These are phyloP conservation scores for Musa beccarii DNA, from an alignment of 176 grass and related monocot genomes.

Conservation along the genomic window DNA sequence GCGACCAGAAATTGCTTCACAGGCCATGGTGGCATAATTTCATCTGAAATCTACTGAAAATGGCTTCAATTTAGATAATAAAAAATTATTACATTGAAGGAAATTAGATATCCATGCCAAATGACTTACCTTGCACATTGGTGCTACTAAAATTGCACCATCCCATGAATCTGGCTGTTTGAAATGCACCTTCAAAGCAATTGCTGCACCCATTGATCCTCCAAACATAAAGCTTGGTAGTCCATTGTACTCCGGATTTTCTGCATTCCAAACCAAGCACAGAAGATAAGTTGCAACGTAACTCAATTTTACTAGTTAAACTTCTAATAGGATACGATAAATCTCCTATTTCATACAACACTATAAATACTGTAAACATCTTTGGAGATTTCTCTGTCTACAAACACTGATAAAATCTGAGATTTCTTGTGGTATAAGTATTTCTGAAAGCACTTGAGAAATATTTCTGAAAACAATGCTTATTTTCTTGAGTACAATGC, in stretches of 20 bases:
- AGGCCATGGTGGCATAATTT: slow-evolving; percentile 76
- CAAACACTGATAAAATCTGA: no score
- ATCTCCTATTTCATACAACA: no score
- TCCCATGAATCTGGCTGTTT: slow-evolving; percentile 74
- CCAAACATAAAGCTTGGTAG: slow-evolving; percentile 83
- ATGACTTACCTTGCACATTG: slow-evolving; percentile 82
- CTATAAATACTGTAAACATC: no score
- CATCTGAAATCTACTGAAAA: slow-evolving; percentile 66
- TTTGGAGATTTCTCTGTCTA: no score
- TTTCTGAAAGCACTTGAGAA: neutral
- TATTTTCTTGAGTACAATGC: no score
- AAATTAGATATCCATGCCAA: neutral
- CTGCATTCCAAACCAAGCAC: slow-evolving; percentile 26
- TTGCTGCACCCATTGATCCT: slow-evolving; percentile 88
- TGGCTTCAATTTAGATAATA: neutral
- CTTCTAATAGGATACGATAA: no score
- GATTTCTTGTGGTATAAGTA: neutral
- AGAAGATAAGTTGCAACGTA: slow-evolving; percentile 4
- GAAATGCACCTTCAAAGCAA: slow-evolving; percentile 83
- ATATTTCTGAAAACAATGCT: no score
- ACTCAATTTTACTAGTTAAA: no score
- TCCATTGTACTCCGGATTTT: slow-evolving; percentile 56
- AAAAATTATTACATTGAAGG: neutral
- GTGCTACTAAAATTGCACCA: slow-evolving; percentile 84
- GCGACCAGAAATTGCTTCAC: slow-evolving; percentile 74